Evolutionary conservation across 192 early-diverging fungal species (phyloP).

Genomic region (Oehlia diaphana): DNA sequence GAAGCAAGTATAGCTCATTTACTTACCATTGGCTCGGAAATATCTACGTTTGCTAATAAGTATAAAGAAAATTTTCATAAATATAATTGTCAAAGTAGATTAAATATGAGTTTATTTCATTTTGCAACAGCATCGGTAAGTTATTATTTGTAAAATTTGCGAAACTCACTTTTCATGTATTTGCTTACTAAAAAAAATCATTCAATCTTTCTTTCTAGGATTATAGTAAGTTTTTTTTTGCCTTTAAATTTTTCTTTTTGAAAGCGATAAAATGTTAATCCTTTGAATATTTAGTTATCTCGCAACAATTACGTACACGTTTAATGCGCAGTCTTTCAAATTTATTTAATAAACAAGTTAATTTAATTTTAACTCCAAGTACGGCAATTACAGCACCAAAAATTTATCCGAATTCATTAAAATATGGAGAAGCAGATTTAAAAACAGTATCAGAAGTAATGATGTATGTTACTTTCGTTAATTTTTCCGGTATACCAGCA

Average conservation of each 20-base stretch:
- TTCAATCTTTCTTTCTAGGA: constrained; percentile 30
- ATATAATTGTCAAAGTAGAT: background rate
- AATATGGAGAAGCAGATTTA: constrained; percentile 56
- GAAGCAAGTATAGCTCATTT: constrained; percentile 57
- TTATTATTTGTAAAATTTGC: background rate
- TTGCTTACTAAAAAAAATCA: constrained; percentile 28
- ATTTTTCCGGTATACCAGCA: constrained; percentile 66
- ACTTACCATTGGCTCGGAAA: constrained; percentile 65
- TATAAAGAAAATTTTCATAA: background rate
- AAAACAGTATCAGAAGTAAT: constrained; percentile 50
- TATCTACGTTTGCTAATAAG: constrained; percentile 13
- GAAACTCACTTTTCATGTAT: constrained; percentile 40
- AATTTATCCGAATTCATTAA: constrained; percentile 43
- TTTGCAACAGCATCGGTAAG: background rate
- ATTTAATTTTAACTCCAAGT: constrained; percentile 65
- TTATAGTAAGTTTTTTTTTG: constrained; percentile 26
- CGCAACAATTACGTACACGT: constrained; percentile 53
- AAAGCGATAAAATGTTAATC: background rate
- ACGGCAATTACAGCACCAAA: constrained; percentile 58
- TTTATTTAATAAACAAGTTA: constrained; percentile 52
- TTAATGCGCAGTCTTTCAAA: constrained; percentile 53
- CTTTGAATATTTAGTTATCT: constrained; percentile 36
- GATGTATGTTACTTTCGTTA: constrained; percentile 61
- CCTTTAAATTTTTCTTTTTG: background rate
- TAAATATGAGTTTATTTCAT: background rate